Conservation (phyloP, 179 eudicot species). For the Patellifolia procumbens region DNA sequence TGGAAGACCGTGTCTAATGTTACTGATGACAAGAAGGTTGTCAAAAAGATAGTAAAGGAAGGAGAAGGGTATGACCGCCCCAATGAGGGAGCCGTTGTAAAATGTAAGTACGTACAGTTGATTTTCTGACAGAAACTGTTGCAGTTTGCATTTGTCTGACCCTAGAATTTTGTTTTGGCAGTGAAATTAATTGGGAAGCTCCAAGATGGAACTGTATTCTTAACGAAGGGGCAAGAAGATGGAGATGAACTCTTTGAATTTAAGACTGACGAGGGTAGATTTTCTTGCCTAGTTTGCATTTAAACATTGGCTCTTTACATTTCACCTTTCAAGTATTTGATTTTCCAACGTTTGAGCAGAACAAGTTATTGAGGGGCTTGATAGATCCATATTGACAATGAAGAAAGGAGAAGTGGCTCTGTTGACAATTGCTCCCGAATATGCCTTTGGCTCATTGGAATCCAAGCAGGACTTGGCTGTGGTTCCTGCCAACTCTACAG, state of each 20-base stretch:
- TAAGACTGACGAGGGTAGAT: constrained; percentile 82
- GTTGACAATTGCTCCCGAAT: constrained; percentile 73
- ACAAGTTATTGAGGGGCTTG: constrained; percentile 94
- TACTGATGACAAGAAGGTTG: constrained; percentile 76
- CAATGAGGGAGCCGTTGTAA: constrained; percentile 79
- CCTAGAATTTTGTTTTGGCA: constrained; percentile 31
- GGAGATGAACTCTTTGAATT: constrained; percentile 74
- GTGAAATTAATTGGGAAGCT: constrained; percentile 89
- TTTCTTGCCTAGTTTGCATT: background rate
- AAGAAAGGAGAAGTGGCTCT: constrained; percentile 93
- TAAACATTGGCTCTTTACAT: background rate
- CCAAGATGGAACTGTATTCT: constrained; percentile 75
- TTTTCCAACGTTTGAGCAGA: constrained; percentile 47
- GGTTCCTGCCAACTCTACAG: constrained; percentile 80
- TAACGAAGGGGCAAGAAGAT: constrained; percentile 72
- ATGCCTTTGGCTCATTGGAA: constrained; percentile 77
- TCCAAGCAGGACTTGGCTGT: constrained; percentile 82
- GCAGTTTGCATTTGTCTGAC: background rate
- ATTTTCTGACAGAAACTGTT: background rate
- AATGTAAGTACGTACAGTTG: constrained; percentile 41
- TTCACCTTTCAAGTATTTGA: background rate
- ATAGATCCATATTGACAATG: constrained; percentile 81
- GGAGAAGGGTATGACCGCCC: constrained; percentile 88
- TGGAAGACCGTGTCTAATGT: constrained; percentile 75
- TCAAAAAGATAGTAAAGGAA: constrained; percentile 80